A percentile compares a stretch with the other conserved stretches of the same genome.
Conservation (phyloP, 805 yeast species). For the Yarrowia yakushimensis region DNA sequence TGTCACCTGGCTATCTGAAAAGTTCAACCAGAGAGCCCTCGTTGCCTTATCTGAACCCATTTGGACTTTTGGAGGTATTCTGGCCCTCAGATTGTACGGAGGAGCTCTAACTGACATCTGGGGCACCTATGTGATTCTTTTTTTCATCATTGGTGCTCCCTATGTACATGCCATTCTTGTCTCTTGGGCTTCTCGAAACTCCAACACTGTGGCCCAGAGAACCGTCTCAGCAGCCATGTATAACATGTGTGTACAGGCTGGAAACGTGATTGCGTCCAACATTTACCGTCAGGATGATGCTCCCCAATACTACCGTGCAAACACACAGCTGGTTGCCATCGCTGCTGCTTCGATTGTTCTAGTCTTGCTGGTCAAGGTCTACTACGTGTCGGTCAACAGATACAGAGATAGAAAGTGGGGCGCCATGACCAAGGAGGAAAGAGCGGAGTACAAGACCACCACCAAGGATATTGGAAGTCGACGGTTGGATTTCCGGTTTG, state of each 20-base stretch:
- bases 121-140: conserved; percentile 36
- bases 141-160: conserved; percentile 35
- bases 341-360: conserved; percentile 28
- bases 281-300: conserved; percentile 55
- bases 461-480: conserved; percentile 55
- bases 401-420: conserved; percentile 49
- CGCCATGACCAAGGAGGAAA: conserved; percentile 48
- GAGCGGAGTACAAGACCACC: conserved; percentile 44
- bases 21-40: conserved; percentile 27
- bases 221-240: conserved; percentile 63
- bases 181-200: conserved; percentile 59
- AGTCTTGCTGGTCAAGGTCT: conserved; percentile 35
- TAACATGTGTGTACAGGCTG: conserved; percentile 62
- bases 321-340: conserved; percentile 37
- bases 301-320: conserved; percentile 61
- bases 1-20: conserved; percentile 21
- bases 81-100: conserved; percentile 28
- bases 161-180: conserved; percentile 54
- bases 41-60: conserved; percentile 26
- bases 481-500: conserved; percentile 52
- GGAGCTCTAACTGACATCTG: conserved; percentile 32
- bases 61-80: conserved; percentile 28
- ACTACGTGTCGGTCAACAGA: conserved; percentile 37
- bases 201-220: conserved; percentile 58
- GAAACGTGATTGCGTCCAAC: conserved; percentile 51